Evolutionary conservation across 2,329 filamentous ascomycete species (phyloP), one percentile per base, ranked within the genome.

Genomic region (Ophiostoma sp.): DNA sequence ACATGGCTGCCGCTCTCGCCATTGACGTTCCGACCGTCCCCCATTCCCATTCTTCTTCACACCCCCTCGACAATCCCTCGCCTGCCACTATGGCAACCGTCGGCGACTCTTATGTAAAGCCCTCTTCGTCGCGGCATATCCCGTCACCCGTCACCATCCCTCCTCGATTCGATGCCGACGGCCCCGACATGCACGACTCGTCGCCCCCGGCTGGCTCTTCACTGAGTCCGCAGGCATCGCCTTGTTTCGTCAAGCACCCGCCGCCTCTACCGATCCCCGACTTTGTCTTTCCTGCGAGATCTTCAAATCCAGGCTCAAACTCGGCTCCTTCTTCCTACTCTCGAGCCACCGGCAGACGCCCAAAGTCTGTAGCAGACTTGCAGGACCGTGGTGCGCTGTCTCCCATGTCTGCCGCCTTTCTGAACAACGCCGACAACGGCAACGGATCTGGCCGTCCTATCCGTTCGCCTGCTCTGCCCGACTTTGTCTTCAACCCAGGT

Each of bases 251-350:
- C 68, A 76, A 77, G 60, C 44, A 48, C 39, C 77, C 78, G 33
- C 74, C 79, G 35, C 84, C 62, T 39, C 62, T 39, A 35, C 62
- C 62, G 1, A 90, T 90, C 69, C 88, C 89, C 39, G 84, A 84
- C 6, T 90, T 90, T 75, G 83, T 87, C 71, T 90, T 90, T 74
- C 89, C 88, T 1, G 78, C 81, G 31, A 78, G 80, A 65, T 79
- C 83, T 8, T 77, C 83, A 0, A 79, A 81, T 23, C 82, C 83
- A 1, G 80, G 83, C 3, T 77, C 83, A 0, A 79, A 81, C 27
- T 82, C 83, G 1, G 81, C 83, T 3, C 81, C 84, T 1, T 80
- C 82, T 3, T 81, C 83, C 0, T 81, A 81, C 64, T 82, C 85
- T 10, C 80, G 85, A 72, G 78, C 82, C 0, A 81, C 80, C 2